Evolutionary conservation across 495 filamentous ascomycete species (phyloP), one percentile per base, ranked within the genome.

Genomic region (Lindgomyces ingoldianus): DNA sequence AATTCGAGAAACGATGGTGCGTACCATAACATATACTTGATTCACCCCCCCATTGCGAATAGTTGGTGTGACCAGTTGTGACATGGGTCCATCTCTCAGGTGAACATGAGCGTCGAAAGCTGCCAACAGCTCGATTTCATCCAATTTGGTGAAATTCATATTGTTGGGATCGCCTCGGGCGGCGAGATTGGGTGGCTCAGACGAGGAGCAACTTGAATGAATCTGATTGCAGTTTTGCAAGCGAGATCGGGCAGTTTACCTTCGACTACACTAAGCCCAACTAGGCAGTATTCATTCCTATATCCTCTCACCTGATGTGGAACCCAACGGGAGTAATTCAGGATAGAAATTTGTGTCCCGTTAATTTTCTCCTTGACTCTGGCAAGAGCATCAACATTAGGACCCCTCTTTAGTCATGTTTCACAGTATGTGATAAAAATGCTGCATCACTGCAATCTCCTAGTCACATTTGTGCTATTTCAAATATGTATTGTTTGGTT

Each of bases 1-100:
- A n/a, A 8, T 18, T 18, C 6, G 36, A 41, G 22, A 25, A 25
- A 22, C 12, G 6, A 25, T 18, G 3, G 33, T 45, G 67, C 78
- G 74, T 76, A 85, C 83, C 89, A 94, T 93, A 48, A 96, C 91
- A 74, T 83, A 93, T 22, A 89, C 89, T 19, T 85, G 89, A 74
- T 93, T 88, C 65, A 90, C 86, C 51, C 87, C 87, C 66, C 89
- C 92, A 22, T 81, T 73, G 50, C 84, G 78, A 68, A 96, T 88
- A 24, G 83, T 87, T 19, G 89, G 89, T 44, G 87, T 87, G 26
- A 96, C 90, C n/a, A 89, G 77, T 60, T 91, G 81, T 83, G 91
- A 89, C 82, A 96, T 90, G 46, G 82, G 78, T 1, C 87, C 90
- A 77, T 94, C 87, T 42, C 92, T 83, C 57, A 96, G 81, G 64